These are phyloP conservation scores for Lepidopterella palustris DNA, from an alignment of 495 filamentous ascomycete species.

Conservation along the genomic window DNA sequence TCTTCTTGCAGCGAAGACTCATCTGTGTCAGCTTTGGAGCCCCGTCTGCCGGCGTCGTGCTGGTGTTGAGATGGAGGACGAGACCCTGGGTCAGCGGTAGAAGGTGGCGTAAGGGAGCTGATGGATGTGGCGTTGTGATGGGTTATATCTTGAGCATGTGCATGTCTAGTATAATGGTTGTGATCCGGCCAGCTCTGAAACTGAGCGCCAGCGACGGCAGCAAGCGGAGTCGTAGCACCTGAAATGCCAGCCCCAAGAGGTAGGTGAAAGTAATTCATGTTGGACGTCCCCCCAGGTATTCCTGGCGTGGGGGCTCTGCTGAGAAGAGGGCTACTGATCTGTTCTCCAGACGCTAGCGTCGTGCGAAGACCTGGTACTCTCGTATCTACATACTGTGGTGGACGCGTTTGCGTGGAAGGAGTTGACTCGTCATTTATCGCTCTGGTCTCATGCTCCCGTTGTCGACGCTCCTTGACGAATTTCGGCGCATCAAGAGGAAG, in stretches of 20 bases:
- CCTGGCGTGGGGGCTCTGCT: constrained; percentile 63
- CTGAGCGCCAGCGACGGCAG: constrained; percentile 69
- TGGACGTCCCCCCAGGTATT: constrained; percentile 79
- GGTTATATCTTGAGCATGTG: constrained; percentile 15
- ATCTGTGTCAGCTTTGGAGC: constrained; percentile 14
- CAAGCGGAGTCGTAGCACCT: constrained; percentile 79
- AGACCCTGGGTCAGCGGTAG: constrained; percentile 28
- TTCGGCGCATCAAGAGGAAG: constrained; percentile 7
- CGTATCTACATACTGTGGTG: constrained; percentile 19
- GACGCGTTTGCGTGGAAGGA: constrained; percentile 2
- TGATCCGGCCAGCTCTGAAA: constrained; percentile 47
- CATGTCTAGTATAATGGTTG: constrained; percentile 17
- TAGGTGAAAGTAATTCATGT: constrained; percentile 85
- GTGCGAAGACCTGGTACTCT: constrained; percentile 22
- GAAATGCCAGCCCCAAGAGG: constrained; percentile 72
- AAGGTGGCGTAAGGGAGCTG: constrained; percentile 34
- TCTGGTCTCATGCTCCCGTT: constrained; percentile 1
- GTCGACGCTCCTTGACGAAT: constrained; percentile 18
- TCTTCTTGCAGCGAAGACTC: constrained; percentile 7
- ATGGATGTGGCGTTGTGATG: constrained; percentile 28
- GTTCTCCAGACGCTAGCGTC: constrained; percentile 21
- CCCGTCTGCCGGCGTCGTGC: constrained; percentile 7
- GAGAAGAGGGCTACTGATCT: constrained; percentile 43
- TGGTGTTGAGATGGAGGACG: constrained; percentile 35
- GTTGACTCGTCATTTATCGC: constrained; percentile 1